Conservation (phyloP, 495 filamentous ascomycete genomes). For the Viridothelium virens region DNA sequence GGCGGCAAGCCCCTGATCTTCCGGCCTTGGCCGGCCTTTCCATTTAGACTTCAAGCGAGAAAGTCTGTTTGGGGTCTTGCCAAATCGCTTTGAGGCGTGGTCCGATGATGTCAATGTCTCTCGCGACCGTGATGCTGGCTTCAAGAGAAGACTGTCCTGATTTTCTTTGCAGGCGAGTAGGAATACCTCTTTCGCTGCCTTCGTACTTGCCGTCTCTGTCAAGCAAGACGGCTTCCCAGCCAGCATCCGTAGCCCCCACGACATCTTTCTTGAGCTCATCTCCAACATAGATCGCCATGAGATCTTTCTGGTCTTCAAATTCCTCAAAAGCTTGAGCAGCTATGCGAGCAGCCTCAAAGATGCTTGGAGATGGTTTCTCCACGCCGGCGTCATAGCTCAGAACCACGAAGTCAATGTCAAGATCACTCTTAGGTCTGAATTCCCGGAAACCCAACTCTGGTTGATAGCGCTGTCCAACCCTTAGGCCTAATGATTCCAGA, state of each 20-base stretch:
- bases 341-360: conserved; percentile 54
- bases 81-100: neutral
- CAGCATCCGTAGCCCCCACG: conserved; percentile 49
- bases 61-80: neutral
- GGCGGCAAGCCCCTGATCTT: neutral
- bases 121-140: neutral
- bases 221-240: conserved; percentile 55
- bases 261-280: conserved; percentile 61
- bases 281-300: conserved; percentile 56
- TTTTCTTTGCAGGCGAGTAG: neutral
- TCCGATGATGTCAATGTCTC: neutral
- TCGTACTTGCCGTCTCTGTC: conserved; percentile 31
- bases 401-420: conserved; percentile 57
- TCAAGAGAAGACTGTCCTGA: neutral
- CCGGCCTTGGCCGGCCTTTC: neutral
- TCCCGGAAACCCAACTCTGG: neutral
- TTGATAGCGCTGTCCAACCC: conserved; percentile 38
- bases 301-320: conserved; percentile 25
- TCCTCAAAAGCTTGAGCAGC: conserved; percentile 19
- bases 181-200: neutral
- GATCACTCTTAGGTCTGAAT: conserved; percentile 13
- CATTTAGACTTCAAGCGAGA: neutral
- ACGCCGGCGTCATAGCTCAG: conserved; percentile 67
- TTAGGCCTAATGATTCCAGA: conserved; percentile 53
- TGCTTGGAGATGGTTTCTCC: conserved; percentile 56